Evolutionary conservation across 306 rosid genomes (phyloP).

Genomic region (Crataegus laevigata): DNA sequence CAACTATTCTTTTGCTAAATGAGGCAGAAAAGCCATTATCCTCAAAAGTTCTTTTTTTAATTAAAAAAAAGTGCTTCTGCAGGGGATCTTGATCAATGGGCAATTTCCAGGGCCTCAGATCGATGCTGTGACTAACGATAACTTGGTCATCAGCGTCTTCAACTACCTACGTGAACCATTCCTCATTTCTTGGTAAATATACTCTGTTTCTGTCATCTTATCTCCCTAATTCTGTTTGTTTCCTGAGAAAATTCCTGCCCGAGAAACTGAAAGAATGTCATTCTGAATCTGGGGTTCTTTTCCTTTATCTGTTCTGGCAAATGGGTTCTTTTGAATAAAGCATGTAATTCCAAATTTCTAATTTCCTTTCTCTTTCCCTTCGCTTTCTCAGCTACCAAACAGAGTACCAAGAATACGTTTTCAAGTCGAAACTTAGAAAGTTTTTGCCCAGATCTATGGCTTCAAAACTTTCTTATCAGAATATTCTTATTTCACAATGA

Average conservation of each 20-base stretch:
- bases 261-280: not conserved
- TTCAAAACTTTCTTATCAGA: not conserved
- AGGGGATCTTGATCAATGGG: slow-evolving; percentile 94
- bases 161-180: slow-evolving; percentile 78
- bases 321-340: too few species aligned
- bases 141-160: slow-evolving; percentile 71
- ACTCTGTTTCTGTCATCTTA: not conserved
- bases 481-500: not conserved
- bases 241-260: not conserved
- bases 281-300: not conserved
- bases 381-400: not conserved
- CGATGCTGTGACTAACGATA: slow-evolving; percentile 90
- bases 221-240: not conserved
- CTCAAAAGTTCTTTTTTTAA: not conserved
- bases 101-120: slow-evolving; percentile 99
- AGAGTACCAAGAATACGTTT: not conserved
- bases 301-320: too few species aligned
- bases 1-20: not conserved
- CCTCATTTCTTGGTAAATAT: slow-evolving; percentile 75
- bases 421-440: not conserved
- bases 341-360: not conserved
- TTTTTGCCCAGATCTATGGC: slow-evolving; percentile 1
- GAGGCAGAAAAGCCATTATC: not conserved
- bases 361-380: not conserved
- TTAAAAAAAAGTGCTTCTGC: slow-evolving; percentile 8